Percentiles rank a stretch among this genome's conserved stretches.
Evolutionary conservation across 2,329 filamentous ascomycete species (phyloP).

Genomic region (Claviceps humidiphila): DNA sequence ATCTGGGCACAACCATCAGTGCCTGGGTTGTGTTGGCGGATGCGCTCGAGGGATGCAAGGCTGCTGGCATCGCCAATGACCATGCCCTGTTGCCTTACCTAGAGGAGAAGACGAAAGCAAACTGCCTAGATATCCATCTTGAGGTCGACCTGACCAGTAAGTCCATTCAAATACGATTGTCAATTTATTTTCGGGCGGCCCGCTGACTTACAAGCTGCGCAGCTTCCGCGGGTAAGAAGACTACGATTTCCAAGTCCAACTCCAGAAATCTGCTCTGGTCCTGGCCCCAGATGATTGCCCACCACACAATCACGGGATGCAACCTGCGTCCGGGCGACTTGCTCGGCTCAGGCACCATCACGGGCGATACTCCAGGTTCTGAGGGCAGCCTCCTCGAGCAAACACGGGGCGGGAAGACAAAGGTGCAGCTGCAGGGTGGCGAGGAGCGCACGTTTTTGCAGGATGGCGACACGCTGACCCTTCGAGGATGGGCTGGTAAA

Average conservation of each 20-base stretch:
- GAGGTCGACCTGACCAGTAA: constrained; percentile 27
- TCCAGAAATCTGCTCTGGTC: constrained; percentile 53
- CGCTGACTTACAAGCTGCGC: not conserved
- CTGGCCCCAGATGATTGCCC: constrained; percentile 72
- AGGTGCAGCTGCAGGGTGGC: constrained; percentile 47
- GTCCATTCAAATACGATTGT: constrained; percentile 6
- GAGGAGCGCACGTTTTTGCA: constrained; percentile 59
- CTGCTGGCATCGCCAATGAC: constrained; percentile 18
- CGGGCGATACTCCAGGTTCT: constrained; percentile 47
- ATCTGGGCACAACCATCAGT: constrained; percentile 45
- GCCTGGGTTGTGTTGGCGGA: constrained; percentile 51
- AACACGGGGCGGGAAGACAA: constrained; percentile 53
- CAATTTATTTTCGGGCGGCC: too few species aligned
- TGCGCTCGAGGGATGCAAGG: constrained; percentile 29
- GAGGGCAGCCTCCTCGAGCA: constrained; percentile 62
- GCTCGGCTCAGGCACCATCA: constrained; percentile 66
- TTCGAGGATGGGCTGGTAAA: constrained; percentile 53
- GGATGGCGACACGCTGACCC: constrained; percentile 57
- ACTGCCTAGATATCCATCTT: constrained; percentile 23
- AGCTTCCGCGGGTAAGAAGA: constrained; percentile 20
- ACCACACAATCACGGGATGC: constrained; percentile 68
- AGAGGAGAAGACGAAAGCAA: constrained; percentile 35
- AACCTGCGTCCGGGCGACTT: constrained; percentile 62
- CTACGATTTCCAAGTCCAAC: constrained; percentile 21
- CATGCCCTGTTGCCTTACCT: constrained; percentile 30